Conservation (phyloP, 257 asterid genomes). For the Solanum arcanum region DNA sequence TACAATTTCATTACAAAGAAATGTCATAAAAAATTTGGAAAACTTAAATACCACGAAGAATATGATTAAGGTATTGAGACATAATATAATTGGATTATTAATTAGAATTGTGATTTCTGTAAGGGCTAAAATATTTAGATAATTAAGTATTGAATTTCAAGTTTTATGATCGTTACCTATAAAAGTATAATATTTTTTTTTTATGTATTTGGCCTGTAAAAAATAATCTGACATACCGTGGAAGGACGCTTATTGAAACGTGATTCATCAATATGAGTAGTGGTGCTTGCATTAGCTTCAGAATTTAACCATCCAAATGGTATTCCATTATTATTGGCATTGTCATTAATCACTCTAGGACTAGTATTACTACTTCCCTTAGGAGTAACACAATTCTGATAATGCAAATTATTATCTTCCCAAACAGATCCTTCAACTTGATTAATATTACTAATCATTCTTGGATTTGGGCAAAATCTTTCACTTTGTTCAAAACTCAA, state of each 20-base stretch:
- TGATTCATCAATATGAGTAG: slow-evolving; percentile 17
- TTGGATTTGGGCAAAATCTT: slow-evolving; percentile 16
- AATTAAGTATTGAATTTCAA: not conserved
- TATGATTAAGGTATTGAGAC: not conserved
- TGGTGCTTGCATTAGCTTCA: slow-evolving; percentile 4
- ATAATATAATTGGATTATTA: not conserved
- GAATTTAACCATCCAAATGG: slow-evolving; percentile 44
- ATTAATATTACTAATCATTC: slow-evolving; percentile 7
- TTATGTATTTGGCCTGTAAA: not conserved
- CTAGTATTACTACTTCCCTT: slow-evolving; percentile 7
- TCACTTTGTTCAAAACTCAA: slow-evolving; percentile 47
- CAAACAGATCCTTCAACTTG: slow-evolving; percentile 39
- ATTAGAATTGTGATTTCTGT: not conserved
- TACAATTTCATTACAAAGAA: not conserved
- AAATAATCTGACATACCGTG: slow-evolving; percentile 7
- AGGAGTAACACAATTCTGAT: slow-evolving; percentile 12
- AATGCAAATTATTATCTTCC: slow-evolving; percentile 35
- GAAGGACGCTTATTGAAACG: slow-evolving; percentile 43
- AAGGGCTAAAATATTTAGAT: not conserved
- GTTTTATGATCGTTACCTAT: not conserved
- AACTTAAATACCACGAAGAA: not conserved
- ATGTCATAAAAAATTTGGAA: not conserved
- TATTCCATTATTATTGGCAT: slow-evolving; percentile 6
- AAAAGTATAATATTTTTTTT: not conserved
- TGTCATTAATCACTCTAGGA: slow-evolving; percentile 17